Evolutionary conservation across 2,329 filamentous ascomycete species (phyloP), one percentile per base, ranked within the genome.

Genomic region (Coccinonectria pachysandricola): DNA sequence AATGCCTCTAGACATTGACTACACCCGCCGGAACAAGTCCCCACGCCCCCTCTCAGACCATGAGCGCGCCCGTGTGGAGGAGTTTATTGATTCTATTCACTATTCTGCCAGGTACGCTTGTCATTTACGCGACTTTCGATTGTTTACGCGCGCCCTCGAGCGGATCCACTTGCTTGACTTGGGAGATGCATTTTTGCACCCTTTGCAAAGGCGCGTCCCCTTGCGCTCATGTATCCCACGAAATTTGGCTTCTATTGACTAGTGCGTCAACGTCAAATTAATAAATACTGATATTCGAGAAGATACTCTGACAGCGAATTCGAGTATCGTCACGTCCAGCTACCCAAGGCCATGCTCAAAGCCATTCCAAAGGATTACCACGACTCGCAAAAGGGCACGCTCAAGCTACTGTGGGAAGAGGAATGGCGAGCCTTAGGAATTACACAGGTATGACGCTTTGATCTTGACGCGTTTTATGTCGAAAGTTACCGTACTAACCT

Each of bases 261-360:
- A n/a, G n/a, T n/a, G n/a, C n/a, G n/a, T n/a, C n/a, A n/a, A n/a
- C n/a, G n/a, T n/a, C n/a, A n/a, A n/a, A n/a, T n/a, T n/a, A n/a
- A n/a, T n/a, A n/a, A n/a, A n/a, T n/a, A n/a, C n/a, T n/a, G n/a
- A n/a, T n/a, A n/a, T n/a, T n/a, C n/a, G n/a, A n/a, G n/a, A n/a
- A 96, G 91, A 56, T 98, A 98, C 56, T 87, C 79, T 15, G 91
- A 98, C 50, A 78, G 74, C 59, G 75, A 91, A 57, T 94, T 78
- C 58, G 91, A 98, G 61, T 98, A 98, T 62, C 83, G 91, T 40
- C 91, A 98, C 58, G 91, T 98, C 32, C 87, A 95, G 58, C 75
- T 98, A 15, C 91, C 91, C 21, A 98, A 98, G 62, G 79, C 85
- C 44, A 98, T 98, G 91, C 76, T 98, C 39, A 96, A 96, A 61